These are phyloP conservation scores for Polygonum maritimum DNA, from an alignment of 148 eudicot genomes.

Conservation along the genomic window DNA sequence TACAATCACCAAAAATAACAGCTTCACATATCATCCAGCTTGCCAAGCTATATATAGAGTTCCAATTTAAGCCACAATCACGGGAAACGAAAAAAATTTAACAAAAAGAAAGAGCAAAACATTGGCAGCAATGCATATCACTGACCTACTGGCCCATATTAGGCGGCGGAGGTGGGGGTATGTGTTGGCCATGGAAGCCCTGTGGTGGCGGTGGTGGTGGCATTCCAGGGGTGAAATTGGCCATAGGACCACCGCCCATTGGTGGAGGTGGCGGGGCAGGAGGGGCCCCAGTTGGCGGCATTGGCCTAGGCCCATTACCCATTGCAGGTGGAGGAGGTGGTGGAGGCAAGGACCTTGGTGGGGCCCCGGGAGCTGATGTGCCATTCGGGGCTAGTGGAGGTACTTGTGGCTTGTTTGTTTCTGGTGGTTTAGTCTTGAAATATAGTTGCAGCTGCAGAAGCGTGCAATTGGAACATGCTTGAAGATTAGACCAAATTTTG, in stretches of 20 bases:
- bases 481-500: not conserved
- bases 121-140: not conserved
- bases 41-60: not conserved
- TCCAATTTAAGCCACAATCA: not conserved
- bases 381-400: constrained; percentile 54
- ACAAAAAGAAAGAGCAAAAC: not conserved
- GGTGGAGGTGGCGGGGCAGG: constrained; percentile 77
- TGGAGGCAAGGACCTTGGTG: constrained; percentile 50
- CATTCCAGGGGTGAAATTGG: constrained; percentile 63
- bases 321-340: constrained; percentile 60
- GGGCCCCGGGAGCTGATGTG: constrained; percentile 67
- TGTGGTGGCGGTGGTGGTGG: constrained; percentile 76
- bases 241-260: constrained; percentile 53
- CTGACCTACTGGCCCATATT: constrained; percentile 36
- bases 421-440: constrained; percentile 91
- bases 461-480: not conserved
- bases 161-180: constrained; percentile 78
- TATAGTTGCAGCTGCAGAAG: constrained; percentile 77
- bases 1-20: not conserved
- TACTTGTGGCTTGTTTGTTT: constrained; percentile 57
- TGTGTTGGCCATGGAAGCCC: constrained; percentile 70
- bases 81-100: not conserved
- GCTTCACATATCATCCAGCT: not conserved
- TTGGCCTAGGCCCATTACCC: constrained; percentile 79
- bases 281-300: constrained; percentile 74